Evolutionary conservation across 208 protist genomes (phyloP), one percentile per base, ranked within the genome.

Genomic region (Leishmania gerbilli): DNA sequence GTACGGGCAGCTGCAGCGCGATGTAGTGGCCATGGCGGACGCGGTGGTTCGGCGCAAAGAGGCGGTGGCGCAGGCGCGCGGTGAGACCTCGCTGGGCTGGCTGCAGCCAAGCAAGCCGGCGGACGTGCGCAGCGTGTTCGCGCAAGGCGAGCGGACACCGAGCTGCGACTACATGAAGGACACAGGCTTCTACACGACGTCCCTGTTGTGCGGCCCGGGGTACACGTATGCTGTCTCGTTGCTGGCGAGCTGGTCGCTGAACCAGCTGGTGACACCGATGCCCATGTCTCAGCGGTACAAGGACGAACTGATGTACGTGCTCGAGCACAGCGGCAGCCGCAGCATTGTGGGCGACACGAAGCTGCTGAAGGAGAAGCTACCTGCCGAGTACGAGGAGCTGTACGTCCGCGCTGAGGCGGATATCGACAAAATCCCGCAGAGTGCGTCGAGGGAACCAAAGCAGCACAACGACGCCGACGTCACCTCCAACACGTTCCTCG

Each of bases 181-280:
- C 76, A 90, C 86, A 15, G 92, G 94, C 68, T 72, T 77, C 67
- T 93, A 97, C 87, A 92, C 88, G 24, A 84, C 83, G 9, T 88
- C 91, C 17, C 60, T 97, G 7, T 84, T 96, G 55, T 86, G 86
- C 27, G 81, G 90, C 49, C 88, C 92, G 1, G 87, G 89, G 34
- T 97, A 97, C 84, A 75, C 84, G 51, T 97, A 90, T 83, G 90
- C 93, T 6, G 92, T 97, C 17, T 91, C 91, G 31, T 85, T 97
- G 51, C 85, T 97, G 19, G 91, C 92, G 49, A 77, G 67, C 37
- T 97, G 94, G 92, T 85, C 94, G 11, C 55, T 94, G 55, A 96
- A 96, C 74, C 91, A 93, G 79, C 87, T 97, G 82, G 88, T 86
- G 49, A 92, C 89, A 47, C 94, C 94, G 34, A 89, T 97, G 80